Evolutionary conservation across 192 early-diverging fungal genomes (phyloP).

Genomic region (Rhizophagus sp.): DNA sequence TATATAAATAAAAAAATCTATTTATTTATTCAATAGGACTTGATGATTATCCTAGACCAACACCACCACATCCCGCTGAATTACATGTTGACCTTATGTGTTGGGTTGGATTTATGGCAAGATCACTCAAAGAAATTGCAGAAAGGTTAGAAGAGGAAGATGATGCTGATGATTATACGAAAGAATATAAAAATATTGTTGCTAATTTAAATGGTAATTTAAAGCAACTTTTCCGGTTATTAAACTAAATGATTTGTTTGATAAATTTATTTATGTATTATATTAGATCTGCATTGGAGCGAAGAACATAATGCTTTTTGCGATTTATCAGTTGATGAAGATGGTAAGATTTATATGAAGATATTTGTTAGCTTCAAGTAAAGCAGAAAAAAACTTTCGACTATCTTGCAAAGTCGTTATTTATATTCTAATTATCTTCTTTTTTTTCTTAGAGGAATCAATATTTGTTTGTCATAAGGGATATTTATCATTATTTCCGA

Average conservation of each 20-base stretch:
- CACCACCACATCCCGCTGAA: conserved; percentile 69
- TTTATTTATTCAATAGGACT: conserved; percentile 49
- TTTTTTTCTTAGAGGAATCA: conserved; percentile 36
- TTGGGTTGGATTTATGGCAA: conserved; percentile 71
- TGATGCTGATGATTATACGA: conserved; percentile 58
- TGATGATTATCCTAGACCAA: conserved; percentile 91
- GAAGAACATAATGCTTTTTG: conserved; percentile 59
- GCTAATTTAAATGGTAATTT: conserved; percentile 60
- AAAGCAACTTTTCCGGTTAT: conserved; percentile 45
- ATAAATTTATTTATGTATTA: too few species aligned
- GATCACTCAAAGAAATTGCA: conserved; percentile 61
- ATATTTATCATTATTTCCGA: conserved; percentile 83
- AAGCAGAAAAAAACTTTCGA: too few species aligned
- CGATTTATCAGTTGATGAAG: conserved; percentile 61
- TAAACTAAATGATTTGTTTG: conserved; percentile 19
- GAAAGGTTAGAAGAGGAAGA: conserved; percentile 51
- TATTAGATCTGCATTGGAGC: conserved; percentile 71
- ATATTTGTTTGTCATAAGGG: conserved; percentile 68
- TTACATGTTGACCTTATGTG: conserved; percentile 78
- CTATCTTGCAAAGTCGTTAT: too few species aligned
- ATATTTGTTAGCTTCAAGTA: neutral
- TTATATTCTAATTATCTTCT: neutral
- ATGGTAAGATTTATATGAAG: conserved; percentile 33
- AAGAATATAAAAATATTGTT: conserved; percentile 54
- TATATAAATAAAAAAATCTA: too few species aligned